phyloP scores from a whole-genome alignment of 176 grass and related monocot species.

The Oryza officinalis region DNA sequence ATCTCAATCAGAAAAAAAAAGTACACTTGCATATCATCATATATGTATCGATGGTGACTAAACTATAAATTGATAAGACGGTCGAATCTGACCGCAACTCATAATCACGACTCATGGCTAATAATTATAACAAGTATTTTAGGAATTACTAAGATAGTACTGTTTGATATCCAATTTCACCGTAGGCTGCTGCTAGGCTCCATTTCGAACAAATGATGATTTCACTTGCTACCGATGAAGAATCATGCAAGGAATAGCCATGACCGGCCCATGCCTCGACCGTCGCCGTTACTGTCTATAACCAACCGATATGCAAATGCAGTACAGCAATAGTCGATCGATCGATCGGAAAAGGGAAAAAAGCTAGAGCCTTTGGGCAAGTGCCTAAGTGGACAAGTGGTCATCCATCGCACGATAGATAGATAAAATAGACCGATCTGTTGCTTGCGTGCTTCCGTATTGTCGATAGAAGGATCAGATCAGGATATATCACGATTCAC shows the following conservation, averaged over 20 bases:
- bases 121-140: not conserved
- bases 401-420: not conserved
- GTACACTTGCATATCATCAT: no score
- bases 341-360: not conserved
- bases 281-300: constrained; percentile 4
- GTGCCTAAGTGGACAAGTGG: not conserved
- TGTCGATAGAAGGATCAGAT: not conserved
- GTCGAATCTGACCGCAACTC: not conserved
- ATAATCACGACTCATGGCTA: not conserved
- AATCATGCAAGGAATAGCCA: not conserved
- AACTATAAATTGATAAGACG: no score
- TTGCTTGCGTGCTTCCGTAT: not conserved
- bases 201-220: no score
- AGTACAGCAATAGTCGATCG: not conserved
- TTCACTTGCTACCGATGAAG: no score
- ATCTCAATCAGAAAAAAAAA: no score
- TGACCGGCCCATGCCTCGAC: not conserved
- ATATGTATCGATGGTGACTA: no score
- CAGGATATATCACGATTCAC: not conserved
- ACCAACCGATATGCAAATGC: not conserved
- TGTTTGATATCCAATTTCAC: not conserved
- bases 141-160: not conserved
- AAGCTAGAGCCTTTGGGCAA: not conserved
- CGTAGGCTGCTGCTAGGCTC: no score
- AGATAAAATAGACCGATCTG: not conserved